Evolutionary conservation across 2,329 filamentous ascomycete species (phyloP), one percentile per base, ranked within the genome.

Genomic region (Chrysosporium keratinophilum): DNA sequence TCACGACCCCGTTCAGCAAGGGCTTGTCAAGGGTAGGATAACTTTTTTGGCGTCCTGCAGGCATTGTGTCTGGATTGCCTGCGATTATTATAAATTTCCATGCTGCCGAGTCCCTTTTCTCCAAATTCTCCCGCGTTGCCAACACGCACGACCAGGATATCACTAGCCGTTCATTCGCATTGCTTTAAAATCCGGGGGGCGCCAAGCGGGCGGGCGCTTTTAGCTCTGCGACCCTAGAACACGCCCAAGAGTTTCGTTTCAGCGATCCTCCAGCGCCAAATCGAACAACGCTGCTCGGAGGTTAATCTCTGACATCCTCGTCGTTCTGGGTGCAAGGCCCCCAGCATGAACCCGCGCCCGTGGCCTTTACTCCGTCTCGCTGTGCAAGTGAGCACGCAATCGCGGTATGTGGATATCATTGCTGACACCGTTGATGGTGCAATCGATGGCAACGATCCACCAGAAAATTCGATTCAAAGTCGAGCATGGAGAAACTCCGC

Each of bases 211-310:
- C 14, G 19, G 40, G 48, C 40, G 23, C 41, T 28, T 39, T 39
- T 52, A 52, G 49, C 49, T 52, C 49, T 52, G 40, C 49, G 49
- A 52, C 49, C 49, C 49, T 51, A 33, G 35, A 51, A 20, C 37
- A 42, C 20, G 10, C 31, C 35, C 49, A 44, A 44, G 49, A 50
- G 39, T 45, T 45, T 40, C 20, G 44, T 47, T 47, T 42, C 40
- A 44, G 4, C 14, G 19, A 45, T 5, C 10, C 2, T 28, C 23
- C 3, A 28, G 23, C 23, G n/a, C n/a, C n/a, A 28, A 28, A 45
- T 17, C 23, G 42, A 20, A 23, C n/a, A 20, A 45, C 42, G 23
- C 23, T 34, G 23, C 12, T 50, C 48, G 48, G 48, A 50, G 48
- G 39, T 19, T 50, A 35, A 48, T 14, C 15, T 39, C 35, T 15